Base-by-base conservation (phyloP, 2,329 filamentous ascomycete genomes). In the Fusarium sp. region DNA sequence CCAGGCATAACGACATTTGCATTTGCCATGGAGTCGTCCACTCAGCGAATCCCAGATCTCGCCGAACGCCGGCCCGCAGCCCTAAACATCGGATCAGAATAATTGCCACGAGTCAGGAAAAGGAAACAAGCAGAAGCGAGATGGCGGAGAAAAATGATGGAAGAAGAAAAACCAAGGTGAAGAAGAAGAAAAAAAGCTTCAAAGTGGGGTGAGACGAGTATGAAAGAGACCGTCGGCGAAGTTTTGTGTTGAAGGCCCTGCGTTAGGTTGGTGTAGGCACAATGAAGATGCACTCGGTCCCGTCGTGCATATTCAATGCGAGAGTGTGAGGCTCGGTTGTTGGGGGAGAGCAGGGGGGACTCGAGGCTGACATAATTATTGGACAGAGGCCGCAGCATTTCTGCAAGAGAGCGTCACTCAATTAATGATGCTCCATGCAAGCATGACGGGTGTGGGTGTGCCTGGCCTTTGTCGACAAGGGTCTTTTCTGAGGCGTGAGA, bases 391-490 rank as follows among this genome's bases (percentile, higher is more conserved):
- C 5, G 4, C 7, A 42, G 27, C 3, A 22, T 16, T 35, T 27
- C 14, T 14, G 17, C 36, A 31, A 10, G 4, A 6, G 20, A 40
- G 10, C 62, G 60, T 22, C 42, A 24, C 16, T 11, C n/a, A 53
- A 55, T 66, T 74, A 74, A 36, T 69, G 53, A 49, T 49, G 59
- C 9, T 46, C 33, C 53, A 63, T 62, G 53, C 61, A 35, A 51
- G 38, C 31, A 33, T 60, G 64, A 40, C 31, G 61, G 53, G 63
- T 75, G 73, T 75, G 72, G 61, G 62, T 73, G 73, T 71, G 64
- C 59, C 55, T 65, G n/a, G 57, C 9, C 56, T 70, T 70, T 69
- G 55, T 49, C 61, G 71, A 53, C 71, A 72, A 74, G 71, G 71
- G 59, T 66, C 46, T 46, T 40, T 20, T 14, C 35, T 44, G 55